Conservation (phyloP, 495 filamentous ascomycete genomes). For the Talaromyces adpressus region DNA sequence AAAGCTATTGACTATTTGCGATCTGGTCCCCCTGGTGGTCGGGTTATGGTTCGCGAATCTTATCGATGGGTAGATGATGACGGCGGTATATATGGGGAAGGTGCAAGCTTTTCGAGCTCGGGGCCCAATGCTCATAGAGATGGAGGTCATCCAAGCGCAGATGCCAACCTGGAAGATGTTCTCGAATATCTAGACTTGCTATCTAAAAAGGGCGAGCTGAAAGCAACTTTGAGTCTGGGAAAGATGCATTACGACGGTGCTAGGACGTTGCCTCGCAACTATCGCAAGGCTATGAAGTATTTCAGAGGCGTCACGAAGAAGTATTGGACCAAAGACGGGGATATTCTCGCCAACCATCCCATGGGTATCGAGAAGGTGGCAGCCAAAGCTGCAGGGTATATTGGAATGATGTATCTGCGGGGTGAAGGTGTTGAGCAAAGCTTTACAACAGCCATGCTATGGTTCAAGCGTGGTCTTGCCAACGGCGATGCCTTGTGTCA, state of each 20-base stretch:
- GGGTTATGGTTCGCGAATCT: constrained; percentile 62
- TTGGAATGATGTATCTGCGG: constrained; percentile 88
- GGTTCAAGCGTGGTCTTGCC: constrained; percentile 78
- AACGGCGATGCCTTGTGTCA: constrained; percentile 83
- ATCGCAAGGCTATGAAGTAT: constrained; percentile 68
- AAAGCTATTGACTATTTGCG: constrained; percentile 82
- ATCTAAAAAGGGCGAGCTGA: constrained; percentile 88
- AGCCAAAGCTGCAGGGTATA: constrained; percentile 81
- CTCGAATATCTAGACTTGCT: constrained; percentile 92
- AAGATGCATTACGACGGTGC: constrained; percentile 88
- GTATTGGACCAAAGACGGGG: constrained; percentile 80
- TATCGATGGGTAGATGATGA: constrained; percentile 78
- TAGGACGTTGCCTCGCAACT: constrained; percentile 63
- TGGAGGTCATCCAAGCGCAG: constrained; percentile 59
- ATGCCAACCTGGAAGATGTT: constrained; percentile 85
- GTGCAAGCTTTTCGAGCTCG: constrained; percentile 84
- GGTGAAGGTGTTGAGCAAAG: constrained; percentile 84
- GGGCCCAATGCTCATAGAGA: constrained; percentile 75
- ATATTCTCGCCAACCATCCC: constrained; percentile 44
- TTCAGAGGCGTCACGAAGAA: constrained; percentile 75
- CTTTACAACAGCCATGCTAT: constrained; percentile 65
- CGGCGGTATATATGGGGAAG: constrained; percentile 91
- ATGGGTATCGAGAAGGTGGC: constrained; percentile 71
- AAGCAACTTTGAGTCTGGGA: constrained; percentile 83
- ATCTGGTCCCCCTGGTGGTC: constrained; percentile 87